These are phyloP conservation scores for Astragalus membranaceus DNA, from an alignment of 306 rosid genomes.

Conservation along the genomic window DNA sequence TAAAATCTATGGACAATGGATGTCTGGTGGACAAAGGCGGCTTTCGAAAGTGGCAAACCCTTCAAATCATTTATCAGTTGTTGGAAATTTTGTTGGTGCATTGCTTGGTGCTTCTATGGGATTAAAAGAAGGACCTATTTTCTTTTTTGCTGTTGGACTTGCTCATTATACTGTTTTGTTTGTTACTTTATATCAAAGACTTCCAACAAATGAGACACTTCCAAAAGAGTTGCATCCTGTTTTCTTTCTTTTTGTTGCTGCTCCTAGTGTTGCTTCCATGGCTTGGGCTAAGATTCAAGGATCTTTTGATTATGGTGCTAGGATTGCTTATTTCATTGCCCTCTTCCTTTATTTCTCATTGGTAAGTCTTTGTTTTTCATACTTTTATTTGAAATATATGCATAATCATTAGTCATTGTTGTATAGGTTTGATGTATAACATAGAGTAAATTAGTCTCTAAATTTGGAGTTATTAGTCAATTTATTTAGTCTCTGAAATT, in stretches of 20 bases:
- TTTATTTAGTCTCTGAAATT: too few species aligned
- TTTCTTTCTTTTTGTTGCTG: slow-evolving; percentile 85
- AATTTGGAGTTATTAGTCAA: too few species aligned
- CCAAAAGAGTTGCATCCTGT: slow-evolving; percentile 95
- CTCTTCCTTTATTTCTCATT: slow-evolving; percentile 83
- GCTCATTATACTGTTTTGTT: slow-evolving; percentile 77
- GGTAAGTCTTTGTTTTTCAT: slow-evolving; percentile 32
- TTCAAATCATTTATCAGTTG: slow-evolving; percentile 69
- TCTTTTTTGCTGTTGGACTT: slow-evolving; percentile 83
- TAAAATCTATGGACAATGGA: slow-evolving; percentile 96
- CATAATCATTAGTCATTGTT: not conserved
- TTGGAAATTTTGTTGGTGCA: slow-evolving; percentile 91
- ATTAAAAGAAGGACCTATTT: slow-evolving; percentile 76
- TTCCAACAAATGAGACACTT: slow-evolving; percentile 77
- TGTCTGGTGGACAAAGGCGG: slow-evolving; percentile 88
- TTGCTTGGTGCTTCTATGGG: slow-evolving; percentile 87
- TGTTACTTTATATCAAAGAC: slow-evolving; percentile 90
- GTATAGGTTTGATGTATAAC: not conserved
- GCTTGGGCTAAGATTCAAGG: slow-evolving; percentile 89
- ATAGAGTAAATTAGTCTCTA: not conserved
- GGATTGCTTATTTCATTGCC: slow-evolving; percentile 73
- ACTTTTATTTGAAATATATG: not conserved
- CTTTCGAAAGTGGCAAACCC: slow-evolving; percentile 90
- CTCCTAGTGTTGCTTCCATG: slow-evolving; percentile 95
- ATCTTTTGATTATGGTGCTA: slow-evolving; percentile 60